Base-by-base conservation (phyloP, 164 flowering plant species). In the Annona squamosa region DNA sequence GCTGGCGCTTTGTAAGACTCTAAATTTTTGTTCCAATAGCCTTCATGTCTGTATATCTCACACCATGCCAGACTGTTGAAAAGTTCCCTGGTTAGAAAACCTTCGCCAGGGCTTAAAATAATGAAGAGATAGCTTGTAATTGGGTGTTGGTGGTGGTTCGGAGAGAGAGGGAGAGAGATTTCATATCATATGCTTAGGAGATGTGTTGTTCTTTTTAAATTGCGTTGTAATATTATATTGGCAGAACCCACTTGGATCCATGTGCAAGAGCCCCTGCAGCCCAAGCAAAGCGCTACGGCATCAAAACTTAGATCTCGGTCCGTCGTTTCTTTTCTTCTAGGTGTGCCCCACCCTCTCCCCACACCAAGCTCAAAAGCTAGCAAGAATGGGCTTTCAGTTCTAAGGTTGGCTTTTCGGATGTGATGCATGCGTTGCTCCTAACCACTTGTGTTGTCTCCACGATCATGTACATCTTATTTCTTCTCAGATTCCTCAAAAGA, bases 371-470 rank as follows among this genome's bases (percentile, higher is more conserved):
- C 16, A 41, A 64, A 19, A 63, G 68, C 6, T 48, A 47, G 37
- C 16, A 46, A 45, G 56, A 1, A n/a, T 46, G 56, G 12, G 19
- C 65, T 63, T 68, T 68, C 52, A 67, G 16, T 63, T 46, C 43
- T 65, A 57, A 59, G 48, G 64, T 42, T 37, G 43, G 64, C 16
- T 9, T 37, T 48, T 72, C 48, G 65, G 62, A 72, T 48, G 69
- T 65, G 75, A 65, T 65, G 62, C 62, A 64, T 63, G 9, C 13
- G 67, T 72, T 48, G 46, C 67, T 72, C 43, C 59, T 17, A 41
- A 61, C 19, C 17, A 61, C 61, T 46, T 65, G 61, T 72, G 74
- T 26, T 72, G 69, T 72, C 74, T 12, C 74, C 74, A 72, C 44
- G 68, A 63, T 47, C 1, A 62, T 72, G 18, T 47, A 48, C 74